Evolutionary conservation across 768 basidiomycete species (phyloP), one percentile per base, ranked within the genome.

Genomic region (Kwoniella mangroviensis): DNA sequence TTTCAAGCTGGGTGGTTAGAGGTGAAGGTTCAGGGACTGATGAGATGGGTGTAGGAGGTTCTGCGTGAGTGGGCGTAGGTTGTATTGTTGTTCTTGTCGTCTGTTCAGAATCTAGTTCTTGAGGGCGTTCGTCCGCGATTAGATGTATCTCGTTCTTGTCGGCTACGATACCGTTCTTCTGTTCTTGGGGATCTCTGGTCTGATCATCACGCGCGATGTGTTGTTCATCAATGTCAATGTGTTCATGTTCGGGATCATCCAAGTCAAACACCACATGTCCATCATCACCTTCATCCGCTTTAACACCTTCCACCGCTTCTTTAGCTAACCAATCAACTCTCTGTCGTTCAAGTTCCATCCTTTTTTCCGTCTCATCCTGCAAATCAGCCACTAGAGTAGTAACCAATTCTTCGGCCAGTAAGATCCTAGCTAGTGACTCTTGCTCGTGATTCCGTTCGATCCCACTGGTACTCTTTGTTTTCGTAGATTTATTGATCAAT

Each of bases 351-450:
- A 82, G 72, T 42, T 75, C 74, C 26, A 81, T 73, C 49, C 81
- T 55, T n/a, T 74, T 54, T 59, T 79, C 75, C 41, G 75, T 79
- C 69, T 82, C 82, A 7, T 58, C 51, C 57, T 82, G 80, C 21
- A 84, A 65, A 63, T 84, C 83, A 40, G 76, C 70, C 13, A 82
- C 79, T 51, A 83, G 63, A 0, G 77, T 74, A 9, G 72, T 71
- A 22, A 79, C 79, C 17, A 83, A 68, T 22, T 82, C 83, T 69
- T 84, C 81, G 4, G 82, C 80, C 22, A 84, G 62, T 10, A 83
- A 53, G 0, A 80, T 79, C 59, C 81, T 67, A 9, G 76, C 74
- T 2, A 79, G 56, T 45, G 70, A 73, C 22, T 61, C 69, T 28
- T 79, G 74, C 51, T 75, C 70, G 0, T 59, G 69, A 15, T 73